phyloP scores from a whole-genome alignment of 306 rosid genomes.

The Fragaria iinumae region DNA sequence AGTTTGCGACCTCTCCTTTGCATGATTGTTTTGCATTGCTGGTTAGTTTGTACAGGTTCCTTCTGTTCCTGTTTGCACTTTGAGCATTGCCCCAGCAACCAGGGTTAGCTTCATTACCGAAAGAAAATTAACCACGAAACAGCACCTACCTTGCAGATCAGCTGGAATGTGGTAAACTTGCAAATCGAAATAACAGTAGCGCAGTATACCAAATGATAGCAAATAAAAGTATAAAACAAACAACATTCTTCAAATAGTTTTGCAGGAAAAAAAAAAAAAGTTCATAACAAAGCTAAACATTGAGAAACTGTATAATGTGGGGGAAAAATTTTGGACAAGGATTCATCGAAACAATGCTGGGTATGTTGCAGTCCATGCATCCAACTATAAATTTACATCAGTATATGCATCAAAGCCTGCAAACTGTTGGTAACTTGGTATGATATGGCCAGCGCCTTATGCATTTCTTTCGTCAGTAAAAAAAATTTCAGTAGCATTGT shows the following conservation, averaged over 20 bases:
- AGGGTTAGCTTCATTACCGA: background rate
- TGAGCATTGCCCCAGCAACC: background rate
- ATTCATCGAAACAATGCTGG: background rate
- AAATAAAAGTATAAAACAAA: too few species aligned
- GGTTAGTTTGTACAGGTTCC: background rate
- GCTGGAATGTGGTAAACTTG: background rate
- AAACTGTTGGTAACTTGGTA: background rate
- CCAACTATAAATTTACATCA: constrained; percentile 22
- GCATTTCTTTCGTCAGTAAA: constrained; percentile 18
- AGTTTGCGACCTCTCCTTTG: background rate
- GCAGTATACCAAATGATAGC: background rate
- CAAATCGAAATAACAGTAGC: background rate
- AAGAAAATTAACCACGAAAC: background rate
- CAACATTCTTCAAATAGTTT: background rate
- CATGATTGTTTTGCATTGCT: background rate
- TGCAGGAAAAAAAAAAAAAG: background rate
- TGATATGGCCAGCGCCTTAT: background rate
- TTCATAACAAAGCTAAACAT: background rate
- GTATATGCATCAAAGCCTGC: constrained; percentile 5
- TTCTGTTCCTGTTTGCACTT: background rate
- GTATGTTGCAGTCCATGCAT: constrained; percentile 1
- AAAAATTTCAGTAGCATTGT: background rate
- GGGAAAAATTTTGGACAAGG: background rate
- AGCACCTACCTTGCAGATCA: background rate
- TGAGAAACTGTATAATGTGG: background rate